phyloP scores from a whole-genome alignment of 1,139 yeast species.

The Taphrina flavorubra region DNA sequence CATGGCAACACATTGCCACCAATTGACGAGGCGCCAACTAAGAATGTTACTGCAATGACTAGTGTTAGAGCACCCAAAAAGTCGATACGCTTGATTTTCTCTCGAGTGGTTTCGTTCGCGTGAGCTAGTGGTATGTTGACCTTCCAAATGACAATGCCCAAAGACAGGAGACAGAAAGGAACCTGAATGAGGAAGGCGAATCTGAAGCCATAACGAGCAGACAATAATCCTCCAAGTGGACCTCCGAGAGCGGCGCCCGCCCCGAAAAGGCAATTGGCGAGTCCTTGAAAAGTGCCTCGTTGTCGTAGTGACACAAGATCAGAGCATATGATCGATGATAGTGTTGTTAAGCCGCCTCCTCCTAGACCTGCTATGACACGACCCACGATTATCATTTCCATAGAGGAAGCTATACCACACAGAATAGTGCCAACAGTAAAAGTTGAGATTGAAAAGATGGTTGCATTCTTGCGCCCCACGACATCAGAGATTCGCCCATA shows the following conservation, averaged over 20 bases:
- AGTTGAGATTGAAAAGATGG: slow-evolving; percentile 56
- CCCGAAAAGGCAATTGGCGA: slow-evolving; percentile 52
- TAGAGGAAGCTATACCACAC: slow-evolving; percentile 55
- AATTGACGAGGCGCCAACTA: slow-evolving; percentile 70
- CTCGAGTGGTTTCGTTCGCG: slow-evolving; percentile 34
- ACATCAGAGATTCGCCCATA: slow-evolving; percentile 63
- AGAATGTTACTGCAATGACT: slow-evolving; percentile 60
- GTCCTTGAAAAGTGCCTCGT: slow-evolving; percentile 60
- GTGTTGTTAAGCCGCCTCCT: slow-evolving; percentile 59
- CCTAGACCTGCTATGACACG: slow-evolving; percentile 62
- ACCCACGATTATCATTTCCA: slow-evolving; percentile 56
- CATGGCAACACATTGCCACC: slow-evolving; percentile 64
- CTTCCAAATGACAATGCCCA: slow-evolving; percentile 44
- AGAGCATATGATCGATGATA: slow-evolving; percentile 58
- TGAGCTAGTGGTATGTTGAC: slow-evolving; percentile 42
- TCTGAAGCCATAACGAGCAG: slow-evolving; percentile 82
- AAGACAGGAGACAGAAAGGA: slow-evolving; percentile 65
- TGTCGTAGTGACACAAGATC: slow-evolving; percentile 60
- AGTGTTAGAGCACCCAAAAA: slow-evolving; percentile 70
- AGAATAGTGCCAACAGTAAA: slow-evolving; percentile 57
- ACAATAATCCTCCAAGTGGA: slow-evolving; percentile 66
- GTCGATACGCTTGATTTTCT: slow-evolving; percentile 60
- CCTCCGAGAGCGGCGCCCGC: slow-evolving; percentile 61
- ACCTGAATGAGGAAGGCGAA: slow-evolving; percentile 65
- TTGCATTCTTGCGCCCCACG: slow-evolving; percentile 59